A percentile compares a stretch with the other conserved stretches of the same genome.
Evolutionary conservation across 441 rosid species (phyloP).

Genomic region (Arabidopsis lyrata): DNA sequence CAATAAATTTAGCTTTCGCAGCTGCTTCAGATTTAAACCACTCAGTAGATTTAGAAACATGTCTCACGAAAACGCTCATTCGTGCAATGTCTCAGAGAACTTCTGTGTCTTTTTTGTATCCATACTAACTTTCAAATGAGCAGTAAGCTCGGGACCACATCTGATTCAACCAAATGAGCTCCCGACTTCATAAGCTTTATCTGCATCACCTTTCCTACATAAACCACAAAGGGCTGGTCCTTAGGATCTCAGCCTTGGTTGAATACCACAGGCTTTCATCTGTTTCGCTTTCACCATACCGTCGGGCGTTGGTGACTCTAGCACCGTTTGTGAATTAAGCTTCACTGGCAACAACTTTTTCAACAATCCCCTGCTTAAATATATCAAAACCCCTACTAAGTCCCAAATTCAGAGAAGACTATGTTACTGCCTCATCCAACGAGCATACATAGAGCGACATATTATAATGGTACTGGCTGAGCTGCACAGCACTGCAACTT

Average conservation of each 20-base stretch:
- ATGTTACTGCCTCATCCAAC: conserved; percentile 44
- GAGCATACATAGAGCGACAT: conserved; percentile 79
- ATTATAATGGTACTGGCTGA: conserved; percentile 68
- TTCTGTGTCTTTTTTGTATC: too few species aligned
- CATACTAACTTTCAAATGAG: conserved; percentile 62
- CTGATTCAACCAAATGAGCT: conserved; percentile 65
- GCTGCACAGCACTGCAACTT: conserved; percentile 49
- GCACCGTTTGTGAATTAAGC: conserved; percentile 84
- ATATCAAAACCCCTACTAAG: conserved; percentile 80
- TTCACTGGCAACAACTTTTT: conserved; percentile 76
- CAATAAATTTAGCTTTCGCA: too few species aligned
- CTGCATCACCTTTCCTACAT: conserved; percentile 64
- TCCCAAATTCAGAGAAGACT: conserved; percentile 45
- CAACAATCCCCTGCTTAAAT: conserved; percentile 70
- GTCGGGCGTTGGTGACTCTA: too few species aligned
- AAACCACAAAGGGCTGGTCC: conserved; percentile 87
- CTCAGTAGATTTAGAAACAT: too few species aligned
- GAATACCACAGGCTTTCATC: conserved; percentile 70
- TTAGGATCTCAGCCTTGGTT: conserved; percentile 81
- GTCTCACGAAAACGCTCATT: too few species aligned
- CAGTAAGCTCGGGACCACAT: conserved; percentile 78
- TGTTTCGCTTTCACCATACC: conserved; percentile 65
- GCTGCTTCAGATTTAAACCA: too few species aligned
- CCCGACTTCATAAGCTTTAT: conserved; percentile 63
- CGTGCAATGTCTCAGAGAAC: too few species aligned